These are phyloP conservation scores for Rhodotorula sp. DNA, from an alignment of 1,284 basidiomycete genomes.

Conservation along the genomic window DNA sequence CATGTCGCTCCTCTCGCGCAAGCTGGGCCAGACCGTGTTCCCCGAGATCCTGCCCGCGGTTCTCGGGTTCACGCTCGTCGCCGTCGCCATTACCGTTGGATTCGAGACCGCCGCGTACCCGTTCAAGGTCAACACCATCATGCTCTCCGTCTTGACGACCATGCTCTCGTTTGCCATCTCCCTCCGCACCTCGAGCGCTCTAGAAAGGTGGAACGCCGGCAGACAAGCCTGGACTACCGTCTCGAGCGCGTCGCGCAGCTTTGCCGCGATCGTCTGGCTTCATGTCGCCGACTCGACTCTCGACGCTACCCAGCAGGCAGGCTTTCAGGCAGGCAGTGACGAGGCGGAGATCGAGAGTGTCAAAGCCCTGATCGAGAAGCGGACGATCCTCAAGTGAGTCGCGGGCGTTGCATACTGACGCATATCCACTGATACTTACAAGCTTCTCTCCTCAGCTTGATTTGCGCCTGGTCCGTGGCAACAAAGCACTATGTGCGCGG, in stretches of 20 bases:
- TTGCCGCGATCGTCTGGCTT: conserved; percentile 58
- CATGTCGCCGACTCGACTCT: conserved; percentile 55
- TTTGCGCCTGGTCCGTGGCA: conserved; percentile 36
- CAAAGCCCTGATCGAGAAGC: conserved; percentile 31
- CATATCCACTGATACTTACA: neutral
- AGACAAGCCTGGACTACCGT: conserved; percentile 18
- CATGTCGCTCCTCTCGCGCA: conserved; percentile 7
- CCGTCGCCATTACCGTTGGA: neutral
- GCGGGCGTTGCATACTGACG: no score
- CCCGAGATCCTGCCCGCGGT: conserved; percentile 14
- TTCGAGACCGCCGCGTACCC: conserved; percentile 7
- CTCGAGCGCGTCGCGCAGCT: conserved; percentile 30
- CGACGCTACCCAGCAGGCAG: conserved; percentile 8
- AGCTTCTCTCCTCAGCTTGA: conserved; percentile 12
- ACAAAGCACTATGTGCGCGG: conserved; percentile 50
- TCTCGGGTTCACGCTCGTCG: conserved; percentile 16
- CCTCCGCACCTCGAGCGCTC: conserved; percentile 23
- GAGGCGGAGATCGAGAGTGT: conserved; percentile 23
- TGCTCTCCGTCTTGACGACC: conserved; percentile 21
- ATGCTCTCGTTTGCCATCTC: conserved; percentile 36
- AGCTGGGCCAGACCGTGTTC: conserved; percentile 26
- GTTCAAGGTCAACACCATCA: conserved; percentile 24
- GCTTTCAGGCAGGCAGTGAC: conserved; percentile 5
- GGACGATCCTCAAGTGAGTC: conserved; percentile 17
- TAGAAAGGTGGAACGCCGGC: conserved; percentile 29